Evolutionary conservation across 768 basidiomycete genomes (phyloP).

Genomic region (Collybia sordida): DNA sequence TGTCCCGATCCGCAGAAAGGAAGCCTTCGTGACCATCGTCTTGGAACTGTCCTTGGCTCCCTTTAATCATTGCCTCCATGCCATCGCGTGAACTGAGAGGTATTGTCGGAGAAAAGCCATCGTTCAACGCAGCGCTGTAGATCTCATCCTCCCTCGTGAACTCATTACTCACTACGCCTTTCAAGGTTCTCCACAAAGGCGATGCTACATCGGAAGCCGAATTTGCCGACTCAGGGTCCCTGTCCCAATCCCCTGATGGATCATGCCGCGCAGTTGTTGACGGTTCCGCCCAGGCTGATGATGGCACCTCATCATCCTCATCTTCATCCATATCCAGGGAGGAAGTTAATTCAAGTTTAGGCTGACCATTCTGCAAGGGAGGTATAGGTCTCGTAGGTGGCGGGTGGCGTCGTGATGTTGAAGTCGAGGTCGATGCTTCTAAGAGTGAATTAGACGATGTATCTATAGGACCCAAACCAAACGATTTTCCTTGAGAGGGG

Average conservation of each 20-base stretch:
- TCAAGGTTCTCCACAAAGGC: constrained; percentile 13
- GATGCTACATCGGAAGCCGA: constrained; percentile 7
- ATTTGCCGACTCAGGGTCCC: constrained; percentile 7
- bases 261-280: constrained; percentile 16
- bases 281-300: constrained; percentile 19
- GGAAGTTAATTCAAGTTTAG: constrained; percentile 19
- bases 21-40: constrained; percentile 17
- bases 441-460: background rate
- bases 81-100: constrained; percentile 13
- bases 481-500: background rate
- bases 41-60: background rate
- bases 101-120: constrained; percentile 24
- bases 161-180: constrained; percentile 9
- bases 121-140: constrained; percentile 22
- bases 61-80: background rate
- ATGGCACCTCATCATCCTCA: constrained; percentile 5
- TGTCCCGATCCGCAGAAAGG: constrained; percentile 12
- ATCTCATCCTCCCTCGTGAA: background rate
- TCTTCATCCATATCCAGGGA: constrained; percentile 9
- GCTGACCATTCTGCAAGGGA: constrained; percentile 10
- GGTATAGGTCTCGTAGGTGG: constrained; percentile 18
- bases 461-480: background rate
- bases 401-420: constrained; percentile 3
- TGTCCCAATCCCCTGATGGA: constrained; percentile 9
- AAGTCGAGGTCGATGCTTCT: background rate